phyloP scores from a whole-genome alignment of 2,329 filamentous ascomycete species.

The Colletotrichum filicis region DNA sequence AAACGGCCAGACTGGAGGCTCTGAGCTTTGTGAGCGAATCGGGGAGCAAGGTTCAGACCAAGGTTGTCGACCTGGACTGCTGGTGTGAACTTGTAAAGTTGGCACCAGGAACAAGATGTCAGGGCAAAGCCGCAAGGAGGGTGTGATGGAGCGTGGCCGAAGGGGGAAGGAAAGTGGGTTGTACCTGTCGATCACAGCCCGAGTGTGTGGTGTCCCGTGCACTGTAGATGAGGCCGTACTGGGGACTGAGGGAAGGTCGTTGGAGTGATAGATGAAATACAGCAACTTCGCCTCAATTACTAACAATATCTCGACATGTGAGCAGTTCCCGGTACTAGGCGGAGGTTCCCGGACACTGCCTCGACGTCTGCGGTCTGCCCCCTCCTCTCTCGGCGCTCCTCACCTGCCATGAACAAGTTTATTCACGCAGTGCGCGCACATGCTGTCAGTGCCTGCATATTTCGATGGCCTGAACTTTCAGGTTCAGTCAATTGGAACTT shows the following conservation, averaged over 20 bases:
- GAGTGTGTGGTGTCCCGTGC: conserved; percentile 12
- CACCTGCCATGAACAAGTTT: conserved; percentile 22
- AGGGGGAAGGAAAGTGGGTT: neutral
- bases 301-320: neutral
- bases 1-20: conserved; percentile 1
- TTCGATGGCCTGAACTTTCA: conserved; percentile 1
- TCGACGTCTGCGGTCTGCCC: neutral
- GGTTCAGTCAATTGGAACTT: neutral
- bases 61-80: neutral
- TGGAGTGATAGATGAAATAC: neutral
- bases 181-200: conserved; percentile 32
- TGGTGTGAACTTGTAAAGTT: conserved; percentile 20
- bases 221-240: conserved; percentile 17
- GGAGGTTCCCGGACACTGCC: conserved; percentile 9
- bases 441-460: conserved; percentile 17
- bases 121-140: conserved; percentile 5
- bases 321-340: neutral
- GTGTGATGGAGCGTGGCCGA: conserved; percentile 5
- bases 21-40: conserved; percentile 19
- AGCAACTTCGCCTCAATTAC: rapidly evolving
- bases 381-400: neutral
- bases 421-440: conserved; percentile 14
- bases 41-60: conserved; percentile 16
- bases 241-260: neutral
- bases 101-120: conserved; percentile 14